phyloP scores from a whole-genome alignment of 2,329 filamentous ascomycete species.

The Microsporum ferrugineum region DNA sequence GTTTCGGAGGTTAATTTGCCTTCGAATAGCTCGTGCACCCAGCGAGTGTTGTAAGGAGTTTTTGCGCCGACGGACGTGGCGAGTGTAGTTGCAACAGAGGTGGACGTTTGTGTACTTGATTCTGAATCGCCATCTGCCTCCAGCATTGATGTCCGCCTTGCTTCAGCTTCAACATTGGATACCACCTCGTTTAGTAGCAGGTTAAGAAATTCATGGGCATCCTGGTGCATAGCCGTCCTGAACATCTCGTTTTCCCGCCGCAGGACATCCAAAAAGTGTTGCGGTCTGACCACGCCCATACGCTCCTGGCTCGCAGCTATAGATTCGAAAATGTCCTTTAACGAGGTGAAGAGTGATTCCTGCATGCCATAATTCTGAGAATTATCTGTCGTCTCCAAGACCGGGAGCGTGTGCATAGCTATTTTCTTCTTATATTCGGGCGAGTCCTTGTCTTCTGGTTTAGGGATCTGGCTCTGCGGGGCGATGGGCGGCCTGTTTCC shows the following conservation, averaged over 20 bases:
- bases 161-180: slow-evolving; percentile 81
- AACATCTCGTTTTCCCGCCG: slow-evolving; percentile 96
- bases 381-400: slow-evolving; percentile 77
- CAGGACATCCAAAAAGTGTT: slow-evolving; percentile 86
- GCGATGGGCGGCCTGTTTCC: slow-evolving; percentile 24
- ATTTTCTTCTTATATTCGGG: slow-evolving; percentile 98
- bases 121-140: slow-evolving; percentile 29
- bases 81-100: slow-evolving; percentile 25
- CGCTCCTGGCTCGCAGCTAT: slow-evolving; percentile 69
- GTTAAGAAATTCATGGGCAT: slow-evolving; percentile 94
- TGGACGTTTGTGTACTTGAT: slow-evolving; percentile 38
- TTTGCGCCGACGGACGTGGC: slow-evolving; percentile 30
- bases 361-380: slow-evolving; percentile 76
- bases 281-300: slow-evolving; percentile 81
- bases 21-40: slow-evolving; percentile 97
- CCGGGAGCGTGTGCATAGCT: slow-evolving; percentile 74
- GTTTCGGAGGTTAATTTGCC: slow-evolving; percentile 92
- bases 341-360: slow-evolving; percentile 83
- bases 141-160: slow-evolving; percentile 38
- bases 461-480: slow-evolving; percentile 44
- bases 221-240: slow-evolving; percentile 91
- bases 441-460: slow-evolving; percentile 88
- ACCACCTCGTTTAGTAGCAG: slow-evolving; percentile 93
- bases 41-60: slow-evolving; percentile 59
- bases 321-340: slow-evolving; percentile 93